Percentiles rank a stretch among this genome's conserved stretches.
Conservation (phyloP, 352 stramenopile genomes). For the Elongisporangium anandrum region DNA sequence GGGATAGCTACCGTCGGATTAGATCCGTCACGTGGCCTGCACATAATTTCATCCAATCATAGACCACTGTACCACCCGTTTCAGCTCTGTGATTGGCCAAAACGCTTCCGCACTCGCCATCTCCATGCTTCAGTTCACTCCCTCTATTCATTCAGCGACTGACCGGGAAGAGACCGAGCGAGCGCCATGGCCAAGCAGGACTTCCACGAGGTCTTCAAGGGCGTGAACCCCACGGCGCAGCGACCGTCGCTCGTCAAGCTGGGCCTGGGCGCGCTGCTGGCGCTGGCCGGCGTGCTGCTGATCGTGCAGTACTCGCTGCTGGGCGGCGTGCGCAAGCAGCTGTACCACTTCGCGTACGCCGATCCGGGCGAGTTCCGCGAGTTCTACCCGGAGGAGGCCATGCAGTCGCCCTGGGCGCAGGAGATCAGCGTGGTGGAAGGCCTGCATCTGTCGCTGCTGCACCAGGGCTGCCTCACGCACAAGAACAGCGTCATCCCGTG, state of each 20-base stretch:
- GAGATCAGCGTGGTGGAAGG: slow-evolving; percentile 26
- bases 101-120: background rate
- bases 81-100: background rate
- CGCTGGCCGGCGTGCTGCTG: slow-evolving; percentile 16
- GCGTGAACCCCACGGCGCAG: slow-evolving; percentile 2
- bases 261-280: slow-evolving; percentile 17
- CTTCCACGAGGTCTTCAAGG: slow-evolving; percentile 28
- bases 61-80: background rate
- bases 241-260: slow-evolving; percentile 21
- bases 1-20: background rate
- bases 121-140: background rate
- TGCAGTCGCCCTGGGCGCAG: slow-evolving; percentile 26
- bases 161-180: background rate
- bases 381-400: slow-evolving; percentile 40
- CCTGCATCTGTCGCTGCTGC: slow-evolving; percentile 47
- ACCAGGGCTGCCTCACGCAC: slow-evolving; percentile 38
- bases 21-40: background rate
- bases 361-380: slow-evolving; percentile 25
- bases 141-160: background rate
- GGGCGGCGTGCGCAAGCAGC: slow-evolving; percentile 3
- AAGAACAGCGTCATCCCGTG: slow-evolving; percentile 46
- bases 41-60: background rate
- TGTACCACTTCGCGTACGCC: slow-evolving; percentile 13
- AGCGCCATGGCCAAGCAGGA: slow-evolving; percentile 24
- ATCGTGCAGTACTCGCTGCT: slow-evolving; percentile 18